phyloP scores from a whole-genome alignment of 176 grass and related monocot species.

The Pontederia crassipes region DNA sequence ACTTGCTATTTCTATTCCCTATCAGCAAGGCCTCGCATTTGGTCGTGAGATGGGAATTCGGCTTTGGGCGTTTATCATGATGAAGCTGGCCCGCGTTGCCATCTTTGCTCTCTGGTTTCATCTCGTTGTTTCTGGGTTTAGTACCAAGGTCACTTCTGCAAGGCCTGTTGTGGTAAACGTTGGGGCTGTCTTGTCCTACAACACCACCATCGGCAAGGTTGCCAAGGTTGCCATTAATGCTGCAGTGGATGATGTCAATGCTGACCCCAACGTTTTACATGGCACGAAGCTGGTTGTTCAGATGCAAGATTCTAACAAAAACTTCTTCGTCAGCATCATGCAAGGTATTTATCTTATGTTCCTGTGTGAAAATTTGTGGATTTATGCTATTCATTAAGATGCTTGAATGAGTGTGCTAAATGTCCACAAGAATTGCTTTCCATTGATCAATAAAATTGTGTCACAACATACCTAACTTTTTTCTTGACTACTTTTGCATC shows the following conservation, averaged over 20 bases:
- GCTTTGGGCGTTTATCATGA: too few relatives aligned
- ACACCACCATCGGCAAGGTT: conserved; percentile 10
- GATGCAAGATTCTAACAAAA: conserved; percentile 6
- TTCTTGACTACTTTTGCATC: too few relatives aligned
- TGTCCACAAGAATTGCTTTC: too few relatives aligned
- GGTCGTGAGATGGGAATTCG: too few relatives aligned
- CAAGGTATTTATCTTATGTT: background rate
- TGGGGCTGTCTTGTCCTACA: conserved; percentile 4
- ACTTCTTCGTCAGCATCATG: background rate
- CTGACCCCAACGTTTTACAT: background rate
- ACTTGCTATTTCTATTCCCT: too few relatives aligned
- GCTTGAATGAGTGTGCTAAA: too few relatives aligned
- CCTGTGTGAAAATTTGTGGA: too few relatives aligned
- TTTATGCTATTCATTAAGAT: too few relatives aligned
- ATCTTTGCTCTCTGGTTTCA: background rate
- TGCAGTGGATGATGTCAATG: conserved; percentile 13
- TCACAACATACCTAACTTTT: too few relatives aligned
- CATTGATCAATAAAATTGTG: too few relatives aligned
- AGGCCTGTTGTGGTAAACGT: conserved; percentile 13
- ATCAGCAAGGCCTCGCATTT: too few relatives aligned
- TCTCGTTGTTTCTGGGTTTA: background rate
- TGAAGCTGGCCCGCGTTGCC: too few relatives aligned
- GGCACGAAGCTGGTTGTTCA: conserved; percentile 4
- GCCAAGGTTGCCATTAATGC: conserved; percentile 13
- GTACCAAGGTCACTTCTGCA: background rate